Evolutionary conservation across 1,284 basidiomycete species (phyloP), one percentile per base, ranked within the genome.

Genomic region (Mycena citricolor): DNA sequence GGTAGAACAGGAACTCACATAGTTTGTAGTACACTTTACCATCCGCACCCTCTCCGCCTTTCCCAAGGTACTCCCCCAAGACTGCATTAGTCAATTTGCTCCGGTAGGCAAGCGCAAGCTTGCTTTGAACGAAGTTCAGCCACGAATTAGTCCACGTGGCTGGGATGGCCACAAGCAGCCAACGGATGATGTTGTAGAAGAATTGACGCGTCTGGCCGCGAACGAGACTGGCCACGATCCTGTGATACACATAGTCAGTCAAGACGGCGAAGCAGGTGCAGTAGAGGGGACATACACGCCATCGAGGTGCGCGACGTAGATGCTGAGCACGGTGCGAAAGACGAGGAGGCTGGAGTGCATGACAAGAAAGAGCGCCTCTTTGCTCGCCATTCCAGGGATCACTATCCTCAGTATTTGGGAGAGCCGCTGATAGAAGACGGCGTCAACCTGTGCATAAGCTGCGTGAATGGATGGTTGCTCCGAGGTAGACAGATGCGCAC

Each of bases 131-230:
- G 62, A 91, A 98, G 54, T 85, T 87, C 37, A 98, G 77, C 90
- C 94, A 95, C 53, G 91, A 93, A 63, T 99, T 99, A 22, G 91
- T 94, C 78, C 94, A 95, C 21, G 94, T 97, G 2, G 93, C 92
- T 0, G 93, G 93, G 40, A 97, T 82, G n/a, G 94, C 94, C 26
- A 98, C 86, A 12, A 90, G 69, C 35, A 97, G 76, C 95, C 95
- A 99, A 45, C 83, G 79, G 17, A 86, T 68, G 49, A 99, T 92
- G 53, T 97, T 92, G 49, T 79, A 68, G 40, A 94, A 74, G 70
- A 98, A 97, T 41, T 86, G 74, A 10, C 76, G 59, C 5, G 90
- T 83, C 60, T 89, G 82, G 8, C 89, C 89, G 36, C 93, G 84
- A n/a, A 98, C 95, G 7, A 98, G 79, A 14, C 91, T 91, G 2